Conservation (phyloP, 805 yeast genomes). For the Cyberlindnera lachancei region DNA sequence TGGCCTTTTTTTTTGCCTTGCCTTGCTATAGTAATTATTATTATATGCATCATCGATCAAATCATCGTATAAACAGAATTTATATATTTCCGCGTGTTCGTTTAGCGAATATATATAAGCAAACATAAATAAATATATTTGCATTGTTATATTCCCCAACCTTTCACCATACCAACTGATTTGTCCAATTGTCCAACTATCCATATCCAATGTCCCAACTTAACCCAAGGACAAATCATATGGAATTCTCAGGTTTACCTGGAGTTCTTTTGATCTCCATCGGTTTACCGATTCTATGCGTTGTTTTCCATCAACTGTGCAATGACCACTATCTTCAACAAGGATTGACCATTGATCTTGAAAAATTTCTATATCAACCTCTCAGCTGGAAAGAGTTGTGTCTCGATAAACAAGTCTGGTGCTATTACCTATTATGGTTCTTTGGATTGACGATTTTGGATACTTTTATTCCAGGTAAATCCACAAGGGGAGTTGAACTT, state of each 20-base stretch:
- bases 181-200: too few relatives aligned
- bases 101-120: too few relatives aligned
- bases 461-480: slow-evolving; percentile 56
- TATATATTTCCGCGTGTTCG: too few relatives aligned
- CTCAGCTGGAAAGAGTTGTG: slow-evolving; percentile 27
- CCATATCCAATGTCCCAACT: slow-evolving; percentile 6
- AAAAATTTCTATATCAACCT: slow-evolving; percentile 29
- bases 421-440: slow-evolving; percentile 69
- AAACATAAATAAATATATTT: too few relatives aligned
- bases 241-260: slow-evolving; percentile 70
- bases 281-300: slow-evolving; percentile 59
- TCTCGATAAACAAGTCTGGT: slow-evolving; percentile 48
- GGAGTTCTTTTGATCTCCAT: slow-evolving; percentile 66
- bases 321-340: slow-evolving; percentile 50
- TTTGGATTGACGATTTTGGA: slow-evolving; percentile 56
- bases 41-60: too few relatives aligned
- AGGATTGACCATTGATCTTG: slow-evolving; percentile 40
- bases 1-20: too few relatives aligned
- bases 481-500: slow-evolving; percentile 55
- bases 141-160: too few relatives aligned
- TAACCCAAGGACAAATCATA: slow-evolving; percentile 66
- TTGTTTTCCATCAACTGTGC: slow-evolving; percentile 50
- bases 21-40: too few relatives aligned
- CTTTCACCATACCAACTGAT: too few relatives aligned
- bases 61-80: too few relatives aligned